Conservation (phyloP, 2,329 filamentous ascomycete genomes). For the Ophiostoma perfectum region DNA sequence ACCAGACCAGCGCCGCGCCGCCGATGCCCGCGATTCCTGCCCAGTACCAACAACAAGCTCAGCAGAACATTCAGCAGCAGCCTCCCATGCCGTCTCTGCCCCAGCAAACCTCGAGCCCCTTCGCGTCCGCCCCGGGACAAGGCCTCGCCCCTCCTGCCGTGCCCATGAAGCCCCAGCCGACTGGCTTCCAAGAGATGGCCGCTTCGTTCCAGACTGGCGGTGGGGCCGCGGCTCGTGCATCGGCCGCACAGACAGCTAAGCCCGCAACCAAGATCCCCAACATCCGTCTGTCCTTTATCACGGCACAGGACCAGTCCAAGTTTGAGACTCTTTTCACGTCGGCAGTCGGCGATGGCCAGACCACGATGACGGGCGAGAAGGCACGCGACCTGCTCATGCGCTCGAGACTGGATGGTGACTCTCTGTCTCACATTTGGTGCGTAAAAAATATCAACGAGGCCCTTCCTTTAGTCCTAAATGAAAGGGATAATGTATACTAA, state of each 20-base stretch:
- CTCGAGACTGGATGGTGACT: slow-evolving; percentile 80
- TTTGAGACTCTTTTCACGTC: slow-evolving; percentile 98
- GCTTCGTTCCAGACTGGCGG: slow-evolving; percentile 57
- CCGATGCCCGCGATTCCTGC: slow-evolving; percentile 55
- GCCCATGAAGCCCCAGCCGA: slow-evolving; percentile 59
- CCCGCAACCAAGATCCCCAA: slow-evolving; percentile 76
- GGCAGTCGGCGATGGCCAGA: slow-evolving; percentile 75
- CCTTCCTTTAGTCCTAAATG: neutral
- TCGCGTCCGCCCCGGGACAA: slow-evolving; percentile 39
- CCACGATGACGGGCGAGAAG: slow-evolving; percentile 85
- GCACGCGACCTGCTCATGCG: slow-evolving; percentile 82
- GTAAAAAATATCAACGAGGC: slow-evolving; percentile 26
- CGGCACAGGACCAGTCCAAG: slow-evolving; percentile 87
- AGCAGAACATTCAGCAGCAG: slow-evolving; percentile 33
- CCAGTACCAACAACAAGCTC: slow-evolving; percentile 51
- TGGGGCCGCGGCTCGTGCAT: slow-evolving; percentile 36
- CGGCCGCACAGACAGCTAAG: slow-evolving; percentile 43
- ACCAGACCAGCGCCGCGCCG: slow-evolving; percentile 52
- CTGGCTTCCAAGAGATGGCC: slow-evolving; percentile 61
- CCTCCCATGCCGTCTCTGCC: slow-evolving; percentile 28
- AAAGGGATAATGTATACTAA: slow-evolving; percentile 10
- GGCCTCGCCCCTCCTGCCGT: slow-evolving; percentile 45
- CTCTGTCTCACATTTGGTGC: slow-evolving; percentile 88
- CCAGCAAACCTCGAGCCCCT: slow-evolving; percentile 42
- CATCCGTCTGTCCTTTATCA: slow-evolving; percentile 92